These are phyloP conservation scores for Diaporthe nobilis DNA, from an alignment of 2,329 filamentous ascomycete species.

Conservation along the genomic window DNA sequence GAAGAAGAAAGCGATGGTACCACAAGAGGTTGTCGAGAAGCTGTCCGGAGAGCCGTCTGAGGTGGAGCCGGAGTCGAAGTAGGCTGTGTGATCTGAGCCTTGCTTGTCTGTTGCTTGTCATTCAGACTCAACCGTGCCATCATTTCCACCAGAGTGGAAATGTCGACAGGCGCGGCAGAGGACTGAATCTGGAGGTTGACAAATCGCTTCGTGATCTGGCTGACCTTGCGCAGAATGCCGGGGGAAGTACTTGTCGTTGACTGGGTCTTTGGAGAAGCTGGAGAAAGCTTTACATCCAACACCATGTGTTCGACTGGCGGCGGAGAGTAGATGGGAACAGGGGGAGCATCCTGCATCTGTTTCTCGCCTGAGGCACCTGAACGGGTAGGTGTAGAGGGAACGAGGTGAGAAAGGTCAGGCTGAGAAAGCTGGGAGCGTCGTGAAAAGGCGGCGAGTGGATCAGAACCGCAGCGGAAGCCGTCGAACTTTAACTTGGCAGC, in stretches of 20 bases:
- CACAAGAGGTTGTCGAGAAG: neutral
- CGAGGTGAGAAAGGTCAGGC: neutral
- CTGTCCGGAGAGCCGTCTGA: neutral
- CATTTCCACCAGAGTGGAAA: neutral
- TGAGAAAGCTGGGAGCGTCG: neutral
- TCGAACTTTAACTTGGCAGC: conserved; percentile 18
- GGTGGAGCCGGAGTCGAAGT: neutral
- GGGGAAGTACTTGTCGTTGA: neutral
- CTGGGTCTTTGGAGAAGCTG: neutral
- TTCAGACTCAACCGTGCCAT: conserved; percentile 15
- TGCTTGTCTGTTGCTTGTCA: neutral
- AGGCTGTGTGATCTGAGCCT: neutral
- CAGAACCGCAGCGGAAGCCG: conserved; percentile 17
- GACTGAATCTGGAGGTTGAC: neutral
- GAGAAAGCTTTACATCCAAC: neutral
- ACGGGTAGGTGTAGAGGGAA: neutral
- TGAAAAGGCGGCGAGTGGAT: conserved; percentile 5
- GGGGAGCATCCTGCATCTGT: neutral
- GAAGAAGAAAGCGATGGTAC: neutral
- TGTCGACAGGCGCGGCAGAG: neutral
- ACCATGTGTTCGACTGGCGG: neutral
- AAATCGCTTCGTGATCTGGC: neutral
- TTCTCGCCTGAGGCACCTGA: neutral
- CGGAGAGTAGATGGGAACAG: neutral
- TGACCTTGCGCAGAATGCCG: neutral